A percentile compares a stretch with the other conserved stretches of the same genome.
These are phyloP conservation scores for Coemansia sp. DNA, from an alignment of 371 early-diverging fungal genomes.

Conservation along the genomic window DNA sequence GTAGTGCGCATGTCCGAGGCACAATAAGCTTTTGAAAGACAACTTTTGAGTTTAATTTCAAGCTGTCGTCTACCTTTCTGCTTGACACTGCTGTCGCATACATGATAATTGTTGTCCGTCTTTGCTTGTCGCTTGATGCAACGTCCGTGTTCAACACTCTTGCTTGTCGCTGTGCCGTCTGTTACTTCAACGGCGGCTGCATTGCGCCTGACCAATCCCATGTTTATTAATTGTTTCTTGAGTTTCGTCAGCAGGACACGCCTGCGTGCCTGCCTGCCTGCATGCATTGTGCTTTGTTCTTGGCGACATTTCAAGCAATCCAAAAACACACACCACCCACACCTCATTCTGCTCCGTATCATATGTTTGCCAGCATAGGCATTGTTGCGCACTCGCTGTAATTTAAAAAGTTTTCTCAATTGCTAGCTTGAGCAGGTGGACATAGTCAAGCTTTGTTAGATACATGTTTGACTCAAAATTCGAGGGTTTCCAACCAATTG, in stretches of 20 bases:
- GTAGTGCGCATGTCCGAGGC: background rate
- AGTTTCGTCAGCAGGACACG: background rate
- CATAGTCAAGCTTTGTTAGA: background rate
- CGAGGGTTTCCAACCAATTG: too few relatives aligned
- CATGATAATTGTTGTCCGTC: background rate
- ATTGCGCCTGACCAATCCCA: background rate
- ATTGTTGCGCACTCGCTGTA: background rate
- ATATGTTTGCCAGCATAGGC: background rate
- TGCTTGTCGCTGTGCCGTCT: background rate
- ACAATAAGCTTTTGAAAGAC: background rate
- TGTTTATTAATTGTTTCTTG: background rate
- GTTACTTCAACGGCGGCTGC: background rate
- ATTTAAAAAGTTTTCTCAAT: background rate
- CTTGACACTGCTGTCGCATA: background rate
- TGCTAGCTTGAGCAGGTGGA: background rate
- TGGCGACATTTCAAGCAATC: background rate
- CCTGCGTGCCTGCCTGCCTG: background rate
- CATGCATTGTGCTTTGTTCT: conserved; percentile 4
- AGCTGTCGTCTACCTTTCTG: background rate
- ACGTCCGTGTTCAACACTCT: background rate
- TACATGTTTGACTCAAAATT: background rate
- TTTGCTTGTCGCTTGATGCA: background rate
- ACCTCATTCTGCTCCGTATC: background rate
- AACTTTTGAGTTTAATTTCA: background rate
- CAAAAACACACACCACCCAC: background rate